These are phyloP conservation scores for Clausena lansium DNA, from an alignment of 345 rosid species.

Conservation along the genomic window DNA sequence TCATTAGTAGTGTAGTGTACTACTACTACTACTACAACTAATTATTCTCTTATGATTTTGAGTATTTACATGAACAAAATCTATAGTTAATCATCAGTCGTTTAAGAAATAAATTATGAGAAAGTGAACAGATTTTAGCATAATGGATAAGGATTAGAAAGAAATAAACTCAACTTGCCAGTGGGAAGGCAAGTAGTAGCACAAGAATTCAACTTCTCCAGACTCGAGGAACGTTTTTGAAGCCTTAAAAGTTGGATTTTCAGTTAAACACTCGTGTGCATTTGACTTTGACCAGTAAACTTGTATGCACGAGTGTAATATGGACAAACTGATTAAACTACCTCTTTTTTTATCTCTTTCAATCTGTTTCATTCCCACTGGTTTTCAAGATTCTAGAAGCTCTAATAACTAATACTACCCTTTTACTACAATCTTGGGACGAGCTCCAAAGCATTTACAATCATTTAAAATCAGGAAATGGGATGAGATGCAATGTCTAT, in stretches of 20 bases:
- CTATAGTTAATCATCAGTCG: background rate
- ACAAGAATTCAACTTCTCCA: slow-evolving; percentile 29
- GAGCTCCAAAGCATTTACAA: slow-evolving; percentile 32
- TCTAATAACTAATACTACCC: background rate
- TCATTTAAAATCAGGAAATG: slow-evolving; percentile 2
- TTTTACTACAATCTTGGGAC: slow-evolving; percentile 23
- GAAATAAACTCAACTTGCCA: background rate
- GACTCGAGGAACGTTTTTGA: slow-evolving; percentile 49
- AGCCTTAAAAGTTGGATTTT: slow-evolving; percentile 40
- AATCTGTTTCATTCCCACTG: slow-evolving; percentile 15
- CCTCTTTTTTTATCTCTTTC: slow-evolving; percentile 5
- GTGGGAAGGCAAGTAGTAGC: slow-evolving; percentile 17
- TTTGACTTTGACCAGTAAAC: slow-evolving; percentile 41
- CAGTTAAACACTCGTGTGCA: slow-evolving; percentile 42
- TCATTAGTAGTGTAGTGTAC: background rate
- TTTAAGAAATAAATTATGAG: background rate
- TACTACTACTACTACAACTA: background rate
- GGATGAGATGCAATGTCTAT: slow-evolving; percentile 14
- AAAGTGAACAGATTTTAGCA: background rate
- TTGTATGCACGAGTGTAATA: background rate
- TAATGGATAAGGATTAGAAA: background rate
- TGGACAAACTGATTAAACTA: slow-evolving; percentile 17
- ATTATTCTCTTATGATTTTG: background rate
- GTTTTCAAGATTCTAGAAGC: slow-evolving; percentile 31
- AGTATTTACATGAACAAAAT: background rate